Evolutionary conservation across 257 asterid species (phyloP).

Genomic region (Rehmannia glutinosa): DNA sequence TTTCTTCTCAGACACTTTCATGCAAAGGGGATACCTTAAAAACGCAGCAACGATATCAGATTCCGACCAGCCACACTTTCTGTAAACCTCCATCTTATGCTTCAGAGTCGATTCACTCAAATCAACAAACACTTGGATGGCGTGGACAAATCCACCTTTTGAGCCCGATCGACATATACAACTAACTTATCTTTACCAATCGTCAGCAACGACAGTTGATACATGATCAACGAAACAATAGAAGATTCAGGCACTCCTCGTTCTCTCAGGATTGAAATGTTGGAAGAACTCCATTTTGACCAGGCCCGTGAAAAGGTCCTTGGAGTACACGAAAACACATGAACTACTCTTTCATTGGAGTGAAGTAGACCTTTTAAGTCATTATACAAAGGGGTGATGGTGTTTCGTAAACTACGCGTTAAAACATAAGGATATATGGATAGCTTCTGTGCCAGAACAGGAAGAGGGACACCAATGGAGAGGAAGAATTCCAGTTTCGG

Average conservation of each 20-base stretch:
- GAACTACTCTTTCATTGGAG: not conserved
- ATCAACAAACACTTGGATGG: not conserved
- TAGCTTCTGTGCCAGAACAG: too few relatives aligned
- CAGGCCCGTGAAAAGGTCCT: not conserved
- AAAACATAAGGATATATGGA: too few relatives aligned
- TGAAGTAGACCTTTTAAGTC: not conserved
- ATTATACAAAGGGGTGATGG: not conserved
- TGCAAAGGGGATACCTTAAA: not conserved
- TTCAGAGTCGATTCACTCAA: not conserved
- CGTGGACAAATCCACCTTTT: not conserved
- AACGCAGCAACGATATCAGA: not conserved
- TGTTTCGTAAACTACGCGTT: too few relatives aligned
- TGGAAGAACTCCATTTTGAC: not conserved
- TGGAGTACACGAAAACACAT: not conserved
- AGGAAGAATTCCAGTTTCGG: not conserved
- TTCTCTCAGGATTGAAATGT: not conserved
- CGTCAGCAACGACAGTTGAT: not conserved
- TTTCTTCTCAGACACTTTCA: not conserved
- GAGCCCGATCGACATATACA: not conserved
- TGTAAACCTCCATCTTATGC: not conserved
- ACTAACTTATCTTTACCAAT: not conserved
- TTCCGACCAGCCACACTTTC: conserved; percentile 9
- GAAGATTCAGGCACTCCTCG: not conserved
- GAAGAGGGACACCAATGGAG: not conserved
- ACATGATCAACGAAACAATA: not conserved